Base-by-base conservation (phyloP, 768 basidiomycete species). In the Xerocomus spinulosus region DNA sequence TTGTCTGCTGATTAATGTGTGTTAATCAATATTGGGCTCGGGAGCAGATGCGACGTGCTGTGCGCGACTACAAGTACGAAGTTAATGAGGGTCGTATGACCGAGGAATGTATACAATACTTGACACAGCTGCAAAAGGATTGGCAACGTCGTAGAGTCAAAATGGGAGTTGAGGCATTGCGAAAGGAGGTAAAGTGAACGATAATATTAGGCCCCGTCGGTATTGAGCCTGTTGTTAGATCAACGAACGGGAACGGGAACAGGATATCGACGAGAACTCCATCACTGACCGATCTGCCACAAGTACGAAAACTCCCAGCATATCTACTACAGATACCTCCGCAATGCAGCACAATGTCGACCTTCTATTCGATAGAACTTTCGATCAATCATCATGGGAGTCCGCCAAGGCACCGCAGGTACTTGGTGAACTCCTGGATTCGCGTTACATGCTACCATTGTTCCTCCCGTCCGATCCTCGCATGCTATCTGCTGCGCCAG, bases 121-220 rank as follows among this genome's bases (percentile, higher is more conserved):
- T 98, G 23, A 87, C 82, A 3, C 95, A 98, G 59, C 73, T 99
- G 9, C 94, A 97, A 69, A 94, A 91, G 61, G 94, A 98, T 63
- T 99, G 95, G 95, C 95, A 99, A 67, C 74, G 90, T 48, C 86
- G 91, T 63, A 76, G 92, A 36, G 82, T 94, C 26, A 88, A 91
- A 61, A 72, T 88, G 26, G 89, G 91, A 4, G 91, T 95, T 9
- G 85, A 91, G 59, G 83, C 85, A 9, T 70, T 92, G 28, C 83
- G 87, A 50, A 87, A 84, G 68, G 89, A 92, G 80, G 87, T 90
- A 50, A 46, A 48, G 13, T 54, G 34, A 40, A 40, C 1, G 17
- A 20, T 40, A 15, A 13, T 45, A 18, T 29, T 33, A n/a, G 18
- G 21, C 3, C 33, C 35, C 46, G 24, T 35, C 51, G 15, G 34